These are phyloP conservation scores for Posidonia oceanica DNA, from an alignment of 116 monocot genomes.

Conservation along the genomic window DNA sequence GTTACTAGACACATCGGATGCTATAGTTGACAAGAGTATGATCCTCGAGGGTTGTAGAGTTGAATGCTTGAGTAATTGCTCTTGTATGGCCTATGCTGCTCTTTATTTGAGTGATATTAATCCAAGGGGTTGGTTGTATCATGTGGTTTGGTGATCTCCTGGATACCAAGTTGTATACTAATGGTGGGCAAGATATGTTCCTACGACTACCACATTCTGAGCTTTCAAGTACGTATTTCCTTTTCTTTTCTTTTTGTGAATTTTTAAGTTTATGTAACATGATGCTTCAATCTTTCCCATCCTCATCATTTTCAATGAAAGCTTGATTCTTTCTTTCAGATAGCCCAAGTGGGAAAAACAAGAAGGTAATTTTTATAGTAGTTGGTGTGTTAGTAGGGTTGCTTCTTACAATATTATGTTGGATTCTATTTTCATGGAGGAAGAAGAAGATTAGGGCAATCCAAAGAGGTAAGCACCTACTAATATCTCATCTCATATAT, in stretches of 20 bases:
- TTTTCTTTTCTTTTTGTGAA: neutral
- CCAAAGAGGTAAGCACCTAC: too few relatives aligned
- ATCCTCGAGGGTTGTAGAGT: neutral
- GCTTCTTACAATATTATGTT: too few relatives aligned
- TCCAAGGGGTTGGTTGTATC: slow-evolving; percentile 1
- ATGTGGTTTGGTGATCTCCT: neutral
- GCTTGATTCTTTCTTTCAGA: neutral
- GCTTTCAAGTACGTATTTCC: neutral
- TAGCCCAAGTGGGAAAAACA: neutral
- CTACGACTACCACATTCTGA: neutral
- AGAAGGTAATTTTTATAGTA: neutral
- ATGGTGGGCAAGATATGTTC: neutral
- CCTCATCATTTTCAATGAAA: too few relatives aligned
- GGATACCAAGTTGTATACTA: neutral
- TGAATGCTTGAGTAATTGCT: neutral
- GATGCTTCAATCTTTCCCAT: neutral
- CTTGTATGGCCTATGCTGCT: neutral
- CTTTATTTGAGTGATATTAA: neutral
- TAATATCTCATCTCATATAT: too few relatives aligned
- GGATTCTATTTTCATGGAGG: neutral
- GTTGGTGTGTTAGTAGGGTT: too few relatives aligned
- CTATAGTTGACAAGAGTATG: neutral
- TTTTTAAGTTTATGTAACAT: neutral
- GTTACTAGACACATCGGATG: slow-evolving; percentile 7
- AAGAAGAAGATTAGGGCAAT: too few relatives aligned